Evolutionary conservation across 2,329 filamentous ascomycete species (phyloP).

Genomic region (Fusarium sambucinum): DNA sequence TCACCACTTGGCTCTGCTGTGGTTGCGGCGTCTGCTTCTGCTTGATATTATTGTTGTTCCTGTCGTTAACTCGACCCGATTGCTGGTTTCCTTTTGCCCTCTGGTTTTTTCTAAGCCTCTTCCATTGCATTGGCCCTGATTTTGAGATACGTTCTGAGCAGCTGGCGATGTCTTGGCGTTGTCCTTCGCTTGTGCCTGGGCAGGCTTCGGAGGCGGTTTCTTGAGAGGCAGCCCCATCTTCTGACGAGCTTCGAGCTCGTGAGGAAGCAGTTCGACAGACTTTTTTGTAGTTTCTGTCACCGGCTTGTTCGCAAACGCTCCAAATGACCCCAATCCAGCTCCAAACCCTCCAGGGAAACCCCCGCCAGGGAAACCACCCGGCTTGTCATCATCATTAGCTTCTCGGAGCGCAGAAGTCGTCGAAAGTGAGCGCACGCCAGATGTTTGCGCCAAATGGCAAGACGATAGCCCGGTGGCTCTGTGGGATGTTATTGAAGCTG

Average conservation of each 20-base stretch:
- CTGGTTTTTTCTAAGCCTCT: slow-evolving; percentile 10
- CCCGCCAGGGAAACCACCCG: slow-evolving; percentile 45
- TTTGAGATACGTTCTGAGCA: slow-evolving; percentile 7
- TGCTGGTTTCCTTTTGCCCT: slow-evolving; percentile 1
- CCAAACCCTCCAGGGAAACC: slow-evolving; percentile 37
- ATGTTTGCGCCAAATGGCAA: slow-evolving; percentile 7
- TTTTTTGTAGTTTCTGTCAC: slow-evolving; percentile 1
- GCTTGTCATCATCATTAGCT: slow-evolving; percentile 36
- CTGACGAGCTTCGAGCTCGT: slow-evolving; percentile 54
- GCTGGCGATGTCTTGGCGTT: slow-evolving; percentile 3
- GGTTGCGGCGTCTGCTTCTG: slow-evolving; percentile 8
- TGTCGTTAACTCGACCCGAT: slow-evolving; percentile 6
- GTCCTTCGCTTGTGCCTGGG: slow-evolving; percentile 7
- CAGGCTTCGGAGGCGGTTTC: slow-evolving; percentile 25
- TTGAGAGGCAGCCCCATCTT: slow-evolving; percentile 42
- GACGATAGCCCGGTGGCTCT: slow-evolving; percentile 6
- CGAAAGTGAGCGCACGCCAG: slow-evolving; percentile 46
- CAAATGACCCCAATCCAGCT: slow-evolving; percentile 42
- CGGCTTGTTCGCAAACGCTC: slow-evolving; percentile 39
- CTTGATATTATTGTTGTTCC: neutral
- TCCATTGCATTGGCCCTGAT: slow-evolving; percentile 12
- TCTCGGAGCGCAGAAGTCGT: slow-evolving; percentile 43
- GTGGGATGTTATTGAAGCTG: slow-evolving; percentile 20
- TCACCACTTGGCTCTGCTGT: slow-evolving; percentile 4
- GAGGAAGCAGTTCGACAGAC: slow-evolving; percentile 52